Conservation (phyloP, 805 yeast genomes). For the Candida germanica region DNA sequence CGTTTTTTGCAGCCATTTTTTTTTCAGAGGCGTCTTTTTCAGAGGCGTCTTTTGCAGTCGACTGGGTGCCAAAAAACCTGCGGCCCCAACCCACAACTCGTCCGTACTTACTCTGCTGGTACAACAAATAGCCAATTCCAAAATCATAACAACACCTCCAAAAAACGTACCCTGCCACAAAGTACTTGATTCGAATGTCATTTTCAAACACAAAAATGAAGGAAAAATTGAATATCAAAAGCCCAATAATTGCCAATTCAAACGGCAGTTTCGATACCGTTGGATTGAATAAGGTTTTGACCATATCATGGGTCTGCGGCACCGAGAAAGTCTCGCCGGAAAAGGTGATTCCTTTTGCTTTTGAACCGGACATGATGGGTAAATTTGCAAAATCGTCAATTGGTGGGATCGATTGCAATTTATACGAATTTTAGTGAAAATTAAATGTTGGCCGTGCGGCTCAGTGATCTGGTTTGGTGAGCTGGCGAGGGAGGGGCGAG, state of each 20-base stretch:
- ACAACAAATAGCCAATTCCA: slow-evolving; percentile 73
- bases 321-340: slow-evolving; percentile 43
- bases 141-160: slow-evolving; percentile 77
- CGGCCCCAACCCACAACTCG: slow-evolving; percentile 52
- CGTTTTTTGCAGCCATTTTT: slow-evolving; percentile 23
- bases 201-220: slow-evolving; percentile 29
- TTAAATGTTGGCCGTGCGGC: too few species aligned
- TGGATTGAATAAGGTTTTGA: slow-evolving; percentile 76
- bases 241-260: slow-evolving; percentile 56
- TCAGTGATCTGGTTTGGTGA: too few species aligned
- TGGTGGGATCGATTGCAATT: too few species aligned
- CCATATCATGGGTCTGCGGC: slow-evolving; percentile 80
- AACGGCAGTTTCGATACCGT: slow-evolving; percentile 62
- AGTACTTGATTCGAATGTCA: slow-evolving; percentile 31
- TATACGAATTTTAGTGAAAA: too few species aligned
- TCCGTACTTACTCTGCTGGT: slow-evolving; percentile 60
- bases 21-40: slow-evolving; percentile 42
- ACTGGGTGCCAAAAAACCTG: too few species aligned
- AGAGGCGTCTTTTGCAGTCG: too few species aligned
- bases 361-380: too few species aligned
- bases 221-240: slow-evolving; percentile 26
- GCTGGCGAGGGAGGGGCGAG: too few species aligned
- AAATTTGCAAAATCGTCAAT: too few species aligned
- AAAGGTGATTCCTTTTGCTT: slow-evolving; percentile 44
- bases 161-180: slow-evolving; percentile 56